phyloP scores from a whole-genome alignment of 495 filamentous ascomycete species.

The Halenospora varia region DNA sequence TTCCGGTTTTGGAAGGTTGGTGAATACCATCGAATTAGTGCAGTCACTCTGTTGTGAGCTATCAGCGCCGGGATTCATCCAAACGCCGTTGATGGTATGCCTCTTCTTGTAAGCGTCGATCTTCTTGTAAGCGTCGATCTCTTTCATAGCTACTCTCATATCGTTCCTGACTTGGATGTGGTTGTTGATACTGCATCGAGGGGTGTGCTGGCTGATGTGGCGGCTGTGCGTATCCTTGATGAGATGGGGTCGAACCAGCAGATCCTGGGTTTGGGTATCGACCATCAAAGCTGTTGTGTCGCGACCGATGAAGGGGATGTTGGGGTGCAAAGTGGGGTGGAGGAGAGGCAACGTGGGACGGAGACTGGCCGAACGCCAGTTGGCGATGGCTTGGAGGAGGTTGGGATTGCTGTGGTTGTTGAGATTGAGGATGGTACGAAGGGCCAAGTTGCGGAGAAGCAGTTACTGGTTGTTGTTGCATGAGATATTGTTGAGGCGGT shows the following conservation, averaged over 20 bases:
- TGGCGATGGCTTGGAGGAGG: constrained; percentile 16
- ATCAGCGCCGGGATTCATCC: neutral
- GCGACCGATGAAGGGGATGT: constrained; percentile 18
- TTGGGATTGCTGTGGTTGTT: constrained; percentile 6
- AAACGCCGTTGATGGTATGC: neutral
- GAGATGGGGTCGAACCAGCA: constrained; percentile 14
- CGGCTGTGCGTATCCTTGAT: constrained; percentile 25
- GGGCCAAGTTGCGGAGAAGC: constrained; percentile 24
- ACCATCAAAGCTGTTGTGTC: constrained; percentile 25
- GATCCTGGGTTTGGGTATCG: constrained; percentile 14
- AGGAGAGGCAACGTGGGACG: constrained; percentile 18
- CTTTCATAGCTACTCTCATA: neutral
- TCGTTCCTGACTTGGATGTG: constrained; percentile 20
- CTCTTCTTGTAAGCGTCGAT: constrained; percentile 4
- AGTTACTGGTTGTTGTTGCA: constrained; percentile 18
- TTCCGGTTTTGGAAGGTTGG: no score
- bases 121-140: constrained; percentile 2
- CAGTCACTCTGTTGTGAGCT: no score
- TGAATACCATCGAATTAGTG: no score
- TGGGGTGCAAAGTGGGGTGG: constrained; percentile 19
- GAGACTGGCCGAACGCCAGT: constrained; percentile 15
- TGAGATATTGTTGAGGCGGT: constrained; percentile 8
- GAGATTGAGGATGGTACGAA: constrained; percentile 17
- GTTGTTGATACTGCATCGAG: constrained; percentile 39
- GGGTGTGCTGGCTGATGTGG: constrained; percentile 28